These are phyloP conservation scores for Artemisia princeps DNA, from an alignment of 140 eudicot genomes.

Conservation along the genomic window DNA sequence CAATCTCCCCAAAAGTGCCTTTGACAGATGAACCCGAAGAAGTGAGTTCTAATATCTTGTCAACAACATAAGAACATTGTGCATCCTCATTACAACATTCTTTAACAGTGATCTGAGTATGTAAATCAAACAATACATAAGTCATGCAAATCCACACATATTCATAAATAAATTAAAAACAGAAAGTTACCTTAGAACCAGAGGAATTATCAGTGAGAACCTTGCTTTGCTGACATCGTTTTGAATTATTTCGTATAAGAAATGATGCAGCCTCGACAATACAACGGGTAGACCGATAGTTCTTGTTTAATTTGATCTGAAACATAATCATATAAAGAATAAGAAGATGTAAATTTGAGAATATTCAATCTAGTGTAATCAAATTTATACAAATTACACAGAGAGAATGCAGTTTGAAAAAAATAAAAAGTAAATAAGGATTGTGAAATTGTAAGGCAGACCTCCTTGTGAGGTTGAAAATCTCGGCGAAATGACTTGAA, in stretches of 20 bases:
- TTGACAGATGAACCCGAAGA: constrained; percentile 50
- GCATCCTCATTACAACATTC: constrained; percentile 87
- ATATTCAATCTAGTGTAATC: constrained; percentile 4
- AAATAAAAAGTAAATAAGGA: background rate
- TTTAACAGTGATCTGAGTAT: constrained; percentile 60
- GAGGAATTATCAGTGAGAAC: constrained; percentile 79
- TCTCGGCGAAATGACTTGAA: constrained; percentile 86
- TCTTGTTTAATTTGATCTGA: constrained; percentile 72
- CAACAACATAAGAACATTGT: constrained; percentile 90
- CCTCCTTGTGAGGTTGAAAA: constrained; percentile 84
- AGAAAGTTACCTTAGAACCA: constrained; percentile 69
- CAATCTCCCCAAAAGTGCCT: constrained; percentile 63
- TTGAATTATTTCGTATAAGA: constrained; percentile 66
- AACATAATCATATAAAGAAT: constrained; percentile 11
- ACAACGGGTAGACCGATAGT: constrained; percentile 87
- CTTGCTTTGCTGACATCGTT: constrained; percentile 51
- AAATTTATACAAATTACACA: background rate
- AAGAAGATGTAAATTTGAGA: constrained; percentile 14
- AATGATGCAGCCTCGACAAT: constrained; percentile 91
- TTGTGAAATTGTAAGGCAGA: constrained; percentile 21
- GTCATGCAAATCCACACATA: background rate
- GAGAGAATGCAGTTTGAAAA: background rate
- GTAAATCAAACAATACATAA: constrained; percentile 18
- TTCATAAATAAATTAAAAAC: background rate
- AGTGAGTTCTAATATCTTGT: constrained; percentile 72